Percentiles rank a stretch among this genome's conserved stretches.
Conservation (phyloP, 139 green algal species). For the Chlamydomonas eustigma region DNA sequence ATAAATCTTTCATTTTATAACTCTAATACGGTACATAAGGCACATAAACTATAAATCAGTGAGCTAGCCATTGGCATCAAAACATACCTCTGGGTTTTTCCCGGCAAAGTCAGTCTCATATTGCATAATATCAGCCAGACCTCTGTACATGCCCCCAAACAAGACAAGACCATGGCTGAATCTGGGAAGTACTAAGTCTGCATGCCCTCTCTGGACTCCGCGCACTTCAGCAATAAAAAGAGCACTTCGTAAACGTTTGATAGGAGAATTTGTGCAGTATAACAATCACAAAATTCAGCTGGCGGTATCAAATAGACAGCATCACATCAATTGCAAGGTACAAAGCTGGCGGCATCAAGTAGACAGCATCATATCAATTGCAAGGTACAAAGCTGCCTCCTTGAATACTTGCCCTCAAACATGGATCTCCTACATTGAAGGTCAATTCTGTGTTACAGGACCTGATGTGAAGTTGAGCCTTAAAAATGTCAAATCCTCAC, state of each 20-base stretch:
- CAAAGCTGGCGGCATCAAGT: background rate
- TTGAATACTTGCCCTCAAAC: background rate
- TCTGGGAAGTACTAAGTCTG: background rate
- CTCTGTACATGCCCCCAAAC: background rate
- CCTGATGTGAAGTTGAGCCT: background rate
- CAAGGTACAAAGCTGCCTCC: background rate
- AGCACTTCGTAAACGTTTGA: background rate
- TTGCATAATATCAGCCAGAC: conserved; percentile 4
- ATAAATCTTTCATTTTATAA: background rate
- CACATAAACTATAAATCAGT: background rate
- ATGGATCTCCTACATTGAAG: background rate
- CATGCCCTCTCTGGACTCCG: background rate
- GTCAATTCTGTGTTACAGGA: background rate
- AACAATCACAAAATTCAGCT: background rate
- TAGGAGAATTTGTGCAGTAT: too few relatives aligned
- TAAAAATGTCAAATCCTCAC: background rate
- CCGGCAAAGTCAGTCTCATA: background rate
- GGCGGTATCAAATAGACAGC: too few relatives aligned
- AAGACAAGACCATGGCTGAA: background rate
- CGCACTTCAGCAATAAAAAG: background rate
- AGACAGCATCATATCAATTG: too few relatives aligned
- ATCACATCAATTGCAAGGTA: too few relatives aligned
- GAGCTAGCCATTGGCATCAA: background rate
- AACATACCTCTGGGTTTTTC: background rate
- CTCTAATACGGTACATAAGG: background rate